Evolutionary conservation across 1,284 basidiomycete genomes (phyloP), one percentile per base, ranked within the genome.

Genomic region (Schizophyllum commune): DNA sequence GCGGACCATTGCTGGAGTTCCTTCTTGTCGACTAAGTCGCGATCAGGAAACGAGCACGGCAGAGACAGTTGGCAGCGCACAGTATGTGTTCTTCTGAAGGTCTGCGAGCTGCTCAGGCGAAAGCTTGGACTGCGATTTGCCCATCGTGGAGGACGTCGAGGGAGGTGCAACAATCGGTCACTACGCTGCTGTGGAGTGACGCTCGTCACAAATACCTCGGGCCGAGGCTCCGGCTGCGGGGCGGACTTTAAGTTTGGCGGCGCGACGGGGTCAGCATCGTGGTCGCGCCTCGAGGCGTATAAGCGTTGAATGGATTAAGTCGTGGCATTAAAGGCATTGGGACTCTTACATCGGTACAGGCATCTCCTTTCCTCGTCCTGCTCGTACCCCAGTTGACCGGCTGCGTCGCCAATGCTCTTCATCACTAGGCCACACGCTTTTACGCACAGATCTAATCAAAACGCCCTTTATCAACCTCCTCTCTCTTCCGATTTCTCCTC

Each of bases 81-180:
- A 99, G 75, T 99, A 97, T 0, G 97, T 99, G 77, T 94, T 93
- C 84, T 96, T 97, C 79, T 98, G 96, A 60, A 99, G 88, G 72
- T 98, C 95, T 47, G 88, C 82, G 65, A 99, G 88, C 78, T 99
- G 94, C 68, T 99, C 96, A 52, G 92, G 88, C 17, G 94, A 92
- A 58, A 99, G 85, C 78, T 99, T 99, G 70, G 91, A 94, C 76
- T 98, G 95, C 53, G 92, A 92, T 82, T 98, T 98, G 75, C 97
- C 97, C 97, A 92, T 91, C 74, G 73, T 74, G 61, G 63, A 63
- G 62, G 62, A 60, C 27, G 56, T 52, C 61, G 33, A 59, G 60
- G 65, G 62, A 61, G 19, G 67, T 56, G 64, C 63, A 63, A 47
- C 39, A 47, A 47, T 47, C 39, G 17, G 39, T 47, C 39, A 47